Conservation (phyloP, 257 asterid genomes). For the Jaltomata sinuosa region DNA sequence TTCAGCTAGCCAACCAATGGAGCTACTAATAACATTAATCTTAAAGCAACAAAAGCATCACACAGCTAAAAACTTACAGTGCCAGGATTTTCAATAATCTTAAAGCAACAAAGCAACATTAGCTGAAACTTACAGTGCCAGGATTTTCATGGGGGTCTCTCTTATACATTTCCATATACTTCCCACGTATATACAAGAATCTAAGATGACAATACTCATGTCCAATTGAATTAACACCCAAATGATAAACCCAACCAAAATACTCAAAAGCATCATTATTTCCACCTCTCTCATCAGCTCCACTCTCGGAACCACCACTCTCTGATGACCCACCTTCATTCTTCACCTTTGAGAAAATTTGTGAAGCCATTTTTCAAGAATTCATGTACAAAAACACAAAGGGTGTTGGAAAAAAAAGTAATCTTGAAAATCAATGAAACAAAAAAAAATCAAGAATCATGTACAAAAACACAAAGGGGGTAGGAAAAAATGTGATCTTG, state of each 20-base stretch:
- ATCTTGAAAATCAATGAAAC: background rate
- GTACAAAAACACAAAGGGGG: background rate
- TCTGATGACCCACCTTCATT: constrained; percentile 36
- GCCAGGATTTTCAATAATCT: background rate
- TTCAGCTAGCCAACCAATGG: no score
- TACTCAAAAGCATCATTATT: constrained; percentile 36
- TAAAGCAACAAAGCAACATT: background rate
- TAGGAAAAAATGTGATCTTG: background rate
- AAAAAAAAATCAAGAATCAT: background rate
- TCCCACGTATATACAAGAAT: constrained; percentile 53
- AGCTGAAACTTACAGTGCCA: constrained; percentile 38
- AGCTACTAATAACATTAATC: no score
- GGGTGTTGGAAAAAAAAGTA: background rate
- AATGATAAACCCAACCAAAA: constrained; percentile 76
- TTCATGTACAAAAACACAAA: background rate
- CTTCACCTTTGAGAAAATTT: constrained; percentile 18
- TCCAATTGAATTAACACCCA: constrained; percentile 70
- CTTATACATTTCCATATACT: constrained; percentile 63
- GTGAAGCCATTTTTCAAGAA: background rate
- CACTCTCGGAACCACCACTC: constrained; percentile 43
- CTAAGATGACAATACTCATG: constrained; percentile 70
- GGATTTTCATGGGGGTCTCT: constrained; percentile 65
- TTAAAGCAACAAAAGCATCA: no score
- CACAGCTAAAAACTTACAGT: no score
- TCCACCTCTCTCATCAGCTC: constrained; percentile 27